Evolutionary conservation across 2,329 filamentous ascomycete genomes (phyloP).

Genomic region (Macrophomina tecta): DNA sequence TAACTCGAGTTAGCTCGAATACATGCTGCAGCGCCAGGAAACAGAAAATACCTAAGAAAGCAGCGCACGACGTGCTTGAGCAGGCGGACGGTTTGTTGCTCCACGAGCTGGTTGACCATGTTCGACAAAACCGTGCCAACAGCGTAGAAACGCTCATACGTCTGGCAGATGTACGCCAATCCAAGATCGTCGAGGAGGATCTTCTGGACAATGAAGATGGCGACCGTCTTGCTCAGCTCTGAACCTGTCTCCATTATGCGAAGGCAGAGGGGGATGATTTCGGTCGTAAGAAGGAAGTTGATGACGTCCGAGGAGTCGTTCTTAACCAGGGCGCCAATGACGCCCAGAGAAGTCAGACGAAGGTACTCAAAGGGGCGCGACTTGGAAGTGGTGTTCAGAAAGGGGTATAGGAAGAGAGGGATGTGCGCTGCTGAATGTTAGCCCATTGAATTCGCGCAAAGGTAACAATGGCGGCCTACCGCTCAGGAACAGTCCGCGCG

Average conservation of each 20-base stretch:
- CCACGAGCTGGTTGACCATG: conserved; percentile 97
- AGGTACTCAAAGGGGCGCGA: conserved; percentile 97
- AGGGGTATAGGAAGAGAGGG: conserved; percentile 95
- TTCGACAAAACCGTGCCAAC: conserved; percentile 97
- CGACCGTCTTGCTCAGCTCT: conserved; percentile 97
- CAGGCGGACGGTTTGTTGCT: conserved; percentile 93
- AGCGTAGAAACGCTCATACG: conserved; percentile 97
- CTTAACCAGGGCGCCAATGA: conserved; percentile 96
- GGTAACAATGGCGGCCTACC: conserved; percentile 61
- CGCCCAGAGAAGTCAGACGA: conserved; percentile 90
- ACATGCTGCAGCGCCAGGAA: not conserved
- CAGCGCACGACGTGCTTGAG: conserved; percentile 98
- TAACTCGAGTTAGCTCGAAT: not conserved
- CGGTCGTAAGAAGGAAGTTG: conserved; percentile 96
- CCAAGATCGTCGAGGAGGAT: conserved; percentile 96
- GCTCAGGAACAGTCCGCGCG: conserved; percentile 88
- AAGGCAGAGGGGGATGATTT: conserved; percentile 96
- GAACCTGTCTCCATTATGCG: conserved; percentile 99
- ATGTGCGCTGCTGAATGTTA: conserved; percentile 74
- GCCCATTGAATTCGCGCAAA: conserved; percentile 31
- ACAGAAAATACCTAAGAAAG: conserved; percentile 78
- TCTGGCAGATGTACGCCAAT: conserved; percentile 97
- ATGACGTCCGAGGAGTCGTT: conserved; percentile 99
- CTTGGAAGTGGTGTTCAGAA: conserved; percentile 98
- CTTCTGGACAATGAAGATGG: conserved; percentile 99